Conservation (phyloP, 2,329 filamentous ascomycete genomes). For the Apiospora malaysiana region DNA sequence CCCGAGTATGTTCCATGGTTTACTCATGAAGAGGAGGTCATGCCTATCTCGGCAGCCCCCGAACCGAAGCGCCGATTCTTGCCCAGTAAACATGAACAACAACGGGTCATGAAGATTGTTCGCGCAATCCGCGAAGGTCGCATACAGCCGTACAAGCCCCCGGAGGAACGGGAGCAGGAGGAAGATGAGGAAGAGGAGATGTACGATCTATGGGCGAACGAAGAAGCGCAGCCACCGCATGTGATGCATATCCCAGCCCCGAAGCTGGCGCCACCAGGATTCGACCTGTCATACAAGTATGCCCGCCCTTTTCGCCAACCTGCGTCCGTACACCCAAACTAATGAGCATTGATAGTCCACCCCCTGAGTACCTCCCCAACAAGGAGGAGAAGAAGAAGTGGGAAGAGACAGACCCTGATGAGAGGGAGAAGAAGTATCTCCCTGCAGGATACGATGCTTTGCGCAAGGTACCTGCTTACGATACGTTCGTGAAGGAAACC, state of each 20-base stretch:
- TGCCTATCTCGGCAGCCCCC: constrained; percentile 93
- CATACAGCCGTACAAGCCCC: constrained; percentile 87
- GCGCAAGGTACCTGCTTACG: constrained; percentile 91
- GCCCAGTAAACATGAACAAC: constrained; percentile 95
- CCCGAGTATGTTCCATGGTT: constrained; percentile 95
- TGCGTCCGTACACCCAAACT: background rate
- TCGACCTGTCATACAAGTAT: constrained; percentile 89
- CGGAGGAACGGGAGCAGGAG: constrained; percentile 69
- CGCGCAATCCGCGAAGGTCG: constrained; percentile 93
- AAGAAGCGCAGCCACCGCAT: constrained; percentile 81
- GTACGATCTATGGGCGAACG: constrained; percentile 95
- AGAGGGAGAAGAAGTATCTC: constrained; percentile 87
- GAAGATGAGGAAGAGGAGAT: constrained; percentile 74
- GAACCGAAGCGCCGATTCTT: constrained; percentile 96
- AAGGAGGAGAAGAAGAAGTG: constrained; percentile 83
- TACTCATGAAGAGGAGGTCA: constrained; percentile 85
- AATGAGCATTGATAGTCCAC: constrained; percentile 59
- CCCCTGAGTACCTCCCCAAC: constrained; percentile 89
- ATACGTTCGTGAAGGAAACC: constrained; percentile 88
- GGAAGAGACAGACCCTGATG: constrained; percentile 87
- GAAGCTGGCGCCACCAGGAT: constrained; percentile 90
- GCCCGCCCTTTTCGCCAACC: background rate
- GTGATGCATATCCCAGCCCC: constrained; percentile 95
- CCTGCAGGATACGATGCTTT: constrained; percentile 83
- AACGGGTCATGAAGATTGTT: constrained; percentile 96